Base-by-base conservation (phyloP, 192 early-diverging fungal species). In the Cetraspora pellucida region DNA sequence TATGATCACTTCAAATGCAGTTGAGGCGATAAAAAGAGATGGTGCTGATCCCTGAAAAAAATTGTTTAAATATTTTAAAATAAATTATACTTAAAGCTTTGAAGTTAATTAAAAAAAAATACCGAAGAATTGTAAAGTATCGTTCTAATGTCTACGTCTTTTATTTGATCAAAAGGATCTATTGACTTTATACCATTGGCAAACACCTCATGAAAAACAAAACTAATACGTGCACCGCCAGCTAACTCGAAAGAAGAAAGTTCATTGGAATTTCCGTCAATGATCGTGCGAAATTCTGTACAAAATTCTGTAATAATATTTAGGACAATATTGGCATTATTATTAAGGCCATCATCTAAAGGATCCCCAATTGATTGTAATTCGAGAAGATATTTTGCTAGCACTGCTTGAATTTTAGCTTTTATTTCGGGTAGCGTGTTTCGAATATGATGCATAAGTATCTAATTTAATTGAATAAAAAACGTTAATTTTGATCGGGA, bases 231-330 rank as follows among this genome's bases (percentile, higher is more conserved):
- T 16, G 98, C 98, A 77, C 98, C 98, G 77, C 98, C 98, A 72
- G 93, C 92, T 10, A 99, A 87, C 83, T 99, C 98, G 80, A 94
- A 94, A 43, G 91, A 91, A 9, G 96, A 95, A 54, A 99, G 87
- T 59, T 99, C 97, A 43, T 93, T 91, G 2, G 97, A 95, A 72
- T 95, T 97, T 82, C 98, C 98, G 77, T 96, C 96, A 52, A 99
- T 92, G 37, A 97, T 89, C 10, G 95, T 93, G 71, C 95, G 91
- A 87, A 98, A 99, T 81, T 99, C 97, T 74, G 89, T 95, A 78
- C 94, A 95, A 79, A 99, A 99, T 83, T 99, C 98, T 23, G 98
- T 98, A 64, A 99, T 99, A 67, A 98, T 96, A 81, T 93, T 96
- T 11, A 99, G 89, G 47, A 98, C 94, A 64, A 97, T 81, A 80